Conservation (phyloP, 2,329 filamentous ascomycete species). For the Zymoseptoria passerinii region DNA sequence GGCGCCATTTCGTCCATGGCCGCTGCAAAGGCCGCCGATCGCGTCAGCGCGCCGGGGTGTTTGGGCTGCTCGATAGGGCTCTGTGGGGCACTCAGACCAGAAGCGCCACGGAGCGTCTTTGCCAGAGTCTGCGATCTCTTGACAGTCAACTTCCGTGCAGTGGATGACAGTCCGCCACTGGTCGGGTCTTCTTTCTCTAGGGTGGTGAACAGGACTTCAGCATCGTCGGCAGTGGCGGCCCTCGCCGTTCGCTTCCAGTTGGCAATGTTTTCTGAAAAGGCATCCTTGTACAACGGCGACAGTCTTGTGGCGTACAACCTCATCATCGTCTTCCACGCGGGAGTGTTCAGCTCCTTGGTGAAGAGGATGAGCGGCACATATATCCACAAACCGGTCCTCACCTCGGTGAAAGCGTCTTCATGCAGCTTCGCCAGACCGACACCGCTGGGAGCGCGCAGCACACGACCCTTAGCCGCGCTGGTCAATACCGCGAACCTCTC, state of each 20-base stretch:
- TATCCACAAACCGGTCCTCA: conserved; percentile 70
- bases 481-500: conserved; percentile 70
- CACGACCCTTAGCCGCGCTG: conserved; percentile 40
- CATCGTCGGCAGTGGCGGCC: conserved; percentile 26
- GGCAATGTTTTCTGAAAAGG: conserved; percentile 69
- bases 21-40: conserved; percentile 73
- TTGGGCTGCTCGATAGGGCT: conserved; percentile 47
- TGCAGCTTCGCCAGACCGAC: conserved; percentile 51
- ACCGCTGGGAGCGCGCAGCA: conserved; percentile 29
- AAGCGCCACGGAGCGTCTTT: conserved; percentile 60
- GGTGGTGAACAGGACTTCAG: conserved; percentile 68
- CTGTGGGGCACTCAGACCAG: conserved; percentile 50
- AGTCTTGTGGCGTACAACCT: conserved; percentile 72
- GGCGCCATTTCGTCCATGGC: conserved; percentile 75
- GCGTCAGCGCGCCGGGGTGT: conserved; percentile 38
- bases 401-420: conserved; percentile 57
- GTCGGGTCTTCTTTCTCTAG: conserved; percentile 70
- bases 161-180: conserved; percentile 55
- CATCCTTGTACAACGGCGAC: conserved; percentile 67
- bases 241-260: conserved; percentile 53
- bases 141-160: conserved; percentile 83
- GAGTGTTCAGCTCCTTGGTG: conserved; percentile 70
- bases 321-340: conserved; percentile 73
- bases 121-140: conserved; percentile 86
- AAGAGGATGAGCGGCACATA: conserved; percentile 85